Conservation (phyloP, 1,139 yeast genomes). For the Pichia sp. region DNA sequence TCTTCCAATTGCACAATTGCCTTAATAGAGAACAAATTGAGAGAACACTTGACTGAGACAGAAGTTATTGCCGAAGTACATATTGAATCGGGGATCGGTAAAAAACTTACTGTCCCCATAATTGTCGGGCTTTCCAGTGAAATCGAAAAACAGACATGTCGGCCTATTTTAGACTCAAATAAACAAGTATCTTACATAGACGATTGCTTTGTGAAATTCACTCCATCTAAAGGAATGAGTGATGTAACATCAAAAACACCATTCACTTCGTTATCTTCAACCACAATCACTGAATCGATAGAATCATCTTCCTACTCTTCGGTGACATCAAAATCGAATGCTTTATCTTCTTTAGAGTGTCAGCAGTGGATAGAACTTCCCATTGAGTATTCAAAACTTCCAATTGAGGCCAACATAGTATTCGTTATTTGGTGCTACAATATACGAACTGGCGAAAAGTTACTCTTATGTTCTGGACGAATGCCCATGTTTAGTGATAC, state of each 20-base stretch:
- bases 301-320: constrained; percentile 1
- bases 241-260: background rate
- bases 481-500: constrained; percentile 52
- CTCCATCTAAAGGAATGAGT: background rate
- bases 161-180: background rate
- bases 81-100: constrained; percentile 52
- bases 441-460: constrained; percentile 59
- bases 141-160: constrained; percentile 3
- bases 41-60: constrained; percentile 1
- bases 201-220: constrained; percentile 9
- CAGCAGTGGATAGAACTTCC: constrained; percentile 60
- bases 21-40: constrained; percentile 13
- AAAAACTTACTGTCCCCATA: constrained; percentile 63
- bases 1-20: constrained; percentile 4
- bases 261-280: background rate
- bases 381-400: constrained; percentile 63
- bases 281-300: background rate
- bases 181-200: background rate
- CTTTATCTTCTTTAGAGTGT: background rate
- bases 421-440: constrained; percentile 38
- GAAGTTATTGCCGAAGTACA: constrained; percentile 49
- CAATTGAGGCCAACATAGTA: constrained; percentile 55
- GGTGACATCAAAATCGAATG: background rate
- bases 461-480: constrained; percentile 56
- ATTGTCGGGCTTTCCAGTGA: constrained; percentile 30